Conservation (phyloP, 257 asterid species). For the Hygrophila difformis region DNA sequence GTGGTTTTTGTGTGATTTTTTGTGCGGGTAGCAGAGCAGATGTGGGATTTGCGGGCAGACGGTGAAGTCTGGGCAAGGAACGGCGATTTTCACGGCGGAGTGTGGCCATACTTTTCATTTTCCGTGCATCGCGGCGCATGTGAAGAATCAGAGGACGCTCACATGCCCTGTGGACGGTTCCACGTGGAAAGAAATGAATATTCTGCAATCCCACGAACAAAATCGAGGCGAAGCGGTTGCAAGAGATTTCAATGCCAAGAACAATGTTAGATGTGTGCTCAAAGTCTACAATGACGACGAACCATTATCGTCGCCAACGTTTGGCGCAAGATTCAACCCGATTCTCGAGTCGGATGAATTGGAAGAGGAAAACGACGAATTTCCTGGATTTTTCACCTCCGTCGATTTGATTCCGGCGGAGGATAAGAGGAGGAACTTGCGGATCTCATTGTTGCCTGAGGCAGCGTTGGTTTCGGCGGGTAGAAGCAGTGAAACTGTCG, state of each 20-base stretch:
- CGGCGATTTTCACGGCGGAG: slow-evolving; percentile 77
- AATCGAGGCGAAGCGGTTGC: background rate
- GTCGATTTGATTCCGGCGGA: background rate
- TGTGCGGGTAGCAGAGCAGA: slow-evolving; percentile 31
- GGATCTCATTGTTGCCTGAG: slow-evolving; percentile 37
- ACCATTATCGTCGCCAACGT: slow-evolving; percentile 50
- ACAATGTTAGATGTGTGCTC: slow-evolving; percentile 20
- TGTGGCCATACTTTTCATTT: slow-evolving; percentile 70
- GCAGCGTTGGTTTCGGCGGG: slow-evolving; percentile 51
- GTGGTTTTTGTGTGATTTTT: no score
- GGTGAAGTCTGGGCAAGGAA: slow-evolving; percentile 57
- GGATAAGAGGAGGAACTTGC: slow-evolving; percentile 19
- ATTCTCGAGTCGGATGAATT: slow-evolving; percentile 71
- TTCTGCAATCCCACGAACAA: slow-evolving; percentile 5
- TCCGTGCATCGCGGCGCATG: slow-evolving; percentile 56
- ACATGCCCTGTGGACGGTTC: slow-evolving; percentile 52
- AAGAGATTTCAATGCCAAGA: background rate
- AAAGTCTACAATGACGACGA: slow-evolving; percentile 70
- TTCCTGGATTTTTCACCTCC: slow-evolving; percentile 38
- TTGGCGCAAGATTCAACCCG: slow-evolving; percentile 50
- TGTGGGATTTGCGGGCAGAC: slow-evolving; percentile 52
- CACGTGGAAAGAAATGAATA: slow-evolving; percentile 51
- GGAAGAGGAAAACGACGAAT: slow-evolving; percentile 48
- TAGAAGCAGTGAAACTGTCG: slow-evolving; percentile 41
- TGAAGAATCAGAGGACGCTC: slow-evolving; percentile 36